These are phyloP conservation scores for Alternaria gansuensis DNA, from an alignment of 2,329 filamentous ascomycete species.

Conservation along the genomic window DNA sequence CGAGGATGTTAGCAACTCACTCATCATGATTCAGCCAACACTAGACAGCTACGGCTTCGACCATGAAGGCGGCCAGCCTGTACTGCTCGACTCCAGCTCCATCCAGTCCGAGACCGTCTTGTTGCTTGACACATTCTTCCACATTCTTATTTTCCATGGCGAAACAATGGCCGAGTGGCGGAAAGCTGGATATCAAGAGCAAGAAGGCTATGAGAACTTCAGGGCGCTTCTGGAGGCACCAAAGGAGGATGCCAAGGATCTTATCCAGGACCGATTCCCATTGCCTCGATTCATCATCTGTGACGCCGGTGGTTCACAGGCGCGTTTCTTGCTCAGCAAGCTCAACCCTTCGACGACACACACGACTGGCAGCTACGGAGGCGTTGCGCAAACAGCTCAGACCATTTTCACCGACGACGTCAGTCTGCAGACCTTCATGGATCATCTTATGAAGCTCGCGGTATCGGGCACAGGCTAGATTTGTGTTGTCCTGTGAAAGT, in stretches of 20 bases:
- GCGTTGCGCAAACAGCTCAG: constrained; percentile 87
- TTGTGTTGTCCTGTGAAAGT: background rate
- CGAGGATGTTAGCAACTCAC: constrained; percentile 94
- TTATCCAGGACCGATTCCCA: constrained; percentile 98
- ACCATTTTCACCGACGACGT: constrained; percentile 99
- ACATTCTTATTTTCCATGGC: constrained; percentile 98
- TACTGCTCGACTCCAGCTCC: constrained; percentile 94
- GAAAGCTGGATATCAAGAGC: constrained; percentile 96
- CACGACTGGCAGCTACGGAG: constrained; percentile 90
- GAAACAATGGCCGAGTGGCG: constrained; percentile 98
- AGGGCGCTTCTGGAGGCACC: constrained; percentile 85
- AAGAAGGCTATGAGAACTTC: constrained; percentile 98
- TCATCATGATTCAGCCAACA: constrained; percentile 99
- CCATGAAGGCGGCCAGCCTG: constrained; percentile 88
- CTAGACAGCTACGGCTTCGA: constrained; percentile 97
- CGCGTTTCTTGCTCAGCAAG: constrained; percentile 95
- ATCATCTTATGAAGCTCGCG: constrained; percentile 91
- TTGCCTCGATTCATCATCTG: constrained; percentile 98
- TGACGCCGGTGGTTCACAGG: constrained; percentile 97
- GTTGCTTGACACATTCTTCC: constrained; percentile 97
- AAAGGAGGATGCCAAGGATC: constrained; percentile 96
- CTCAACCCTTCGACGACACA: constrained; percentile 98
- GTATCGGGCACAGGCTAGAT: constrained; percentile 49
- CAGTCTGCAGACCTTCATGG: constrained; percentile 98
- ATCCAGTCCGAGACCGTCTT: constrained; percentile 95